These are phyloP conservation scores for Podaxis pistillaris DNA, from an alignment of 768 basidiomycete genomes.

Conservation along the genomic window DNA sequence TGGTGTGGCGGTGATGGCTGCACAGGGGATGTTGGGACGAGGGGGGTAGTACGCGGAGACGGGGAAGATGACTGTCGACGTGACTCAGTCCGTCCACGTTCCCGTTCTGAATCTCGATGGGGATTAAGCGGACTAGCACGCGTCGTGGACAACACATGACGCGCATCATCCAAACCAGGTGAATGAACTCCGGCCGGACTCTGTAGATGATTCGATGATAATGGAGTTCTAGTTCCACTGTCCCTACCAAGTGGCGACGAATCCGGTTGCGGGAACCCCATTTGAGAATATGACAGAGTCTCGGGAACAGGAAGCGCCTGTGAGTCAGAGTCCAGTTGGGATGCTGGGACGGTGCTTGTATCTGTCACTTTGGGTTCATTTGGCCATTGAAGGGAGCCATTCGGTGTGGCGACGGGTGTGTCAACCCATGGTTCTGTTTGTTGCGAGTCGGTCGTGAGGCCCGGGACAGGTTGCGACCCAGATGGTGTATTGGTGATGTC, in stretches of 20 bases:
- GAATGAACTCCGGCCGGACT: neutral
- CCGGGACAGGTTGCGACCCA: conserved; percentile 2
- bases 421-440: conserved; percentile 44
- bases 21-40: too few species aligned
- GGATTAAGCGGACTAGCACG: neutral
- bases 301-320: conserved; percentile 25
- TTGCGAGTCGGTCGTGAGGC: conserved; percentile 30
- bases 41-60: too few species aligned
- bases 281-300: conserved; percentile 35
- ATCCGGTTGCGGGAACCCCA: conserved; percentile 27
- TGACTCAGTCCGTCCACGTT: neutral
- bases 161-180: neutral
- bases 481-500: conserved; percentile 3
- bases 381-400: conserved; percentile 48
- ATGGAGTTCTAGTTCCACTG: neutral
- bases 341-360: conserved; percentile 31
- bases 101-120: neutral
- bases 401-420: conserved; percentile 55
- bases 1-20: too few species aligned
- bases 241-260: neutral
- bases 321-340: conserved; percentile 31
- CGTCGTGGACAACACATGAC: neutral
- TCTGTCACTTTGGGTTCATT: conserved; percentile 20
- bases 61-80: too few species aligned
- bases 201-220: neutral